Evolutionary conservation across 1,139 yeast species (phyloP).

Genomic region (Saccharomyces hybrid): DNA sequence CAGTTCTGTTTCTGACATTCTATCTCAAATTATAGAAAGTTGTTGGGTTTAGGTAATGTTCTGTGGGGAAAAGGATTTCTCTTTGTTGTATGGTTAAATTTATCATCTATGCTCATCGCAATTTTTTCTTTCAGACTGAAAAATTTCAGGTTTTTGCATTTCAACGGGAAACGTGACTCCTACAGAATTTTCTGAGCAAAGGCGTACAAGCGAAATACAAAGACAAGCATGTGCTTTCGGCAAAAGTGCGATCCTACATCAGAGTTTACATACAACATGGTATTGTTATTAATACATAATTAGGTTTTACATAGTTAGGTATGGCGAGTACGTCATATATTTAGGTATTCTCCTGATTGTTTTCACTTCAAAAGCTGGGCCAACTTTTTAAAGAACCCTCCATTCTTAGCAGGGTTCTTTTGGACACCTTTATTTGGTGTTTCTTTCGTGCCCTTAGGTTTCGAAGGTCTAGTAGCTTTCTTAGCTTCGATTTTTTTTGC

Average conservation of each 20-base stretch:
- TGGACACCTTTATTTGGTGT: background rate
- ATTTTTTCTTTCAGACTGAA: background rate
- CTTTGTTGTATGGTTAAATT: background rate
- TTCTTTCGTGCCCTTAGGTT: background rate
- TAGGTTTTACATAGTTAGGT: background rate
- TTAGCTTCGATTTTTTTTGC: background rate
- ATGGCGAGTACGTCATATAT: background rate
- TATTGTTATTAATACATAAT: background rate
- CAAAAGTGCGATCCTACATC: background rate
- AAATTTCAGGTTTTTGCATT: background rate
- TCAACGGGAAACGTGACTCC: background rate
- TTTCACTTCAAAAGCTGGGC: background rate
- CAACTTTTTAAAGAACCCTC: background rate
- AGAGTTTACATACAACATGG: background rate
- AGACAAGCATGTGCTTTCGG: background rate
- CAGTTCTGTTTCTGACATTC: background rate
- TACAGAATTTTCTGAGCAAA: background rate
- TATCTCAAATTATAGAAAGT: background rate
- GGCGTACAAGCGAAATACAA: background rate
- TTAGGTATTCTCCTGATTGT: background rate
- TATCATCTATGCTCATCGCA: background rate
- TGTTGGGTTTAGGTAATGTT: background rate
- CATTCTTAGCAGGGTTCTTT: background rate
- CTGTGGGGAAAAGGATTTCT: background rate
- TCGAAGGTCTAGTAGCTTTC: background rate